phyloP scores from a whole-genome alignment of 768 basidiomycete species.

The Lentinula edodes region DNA sequence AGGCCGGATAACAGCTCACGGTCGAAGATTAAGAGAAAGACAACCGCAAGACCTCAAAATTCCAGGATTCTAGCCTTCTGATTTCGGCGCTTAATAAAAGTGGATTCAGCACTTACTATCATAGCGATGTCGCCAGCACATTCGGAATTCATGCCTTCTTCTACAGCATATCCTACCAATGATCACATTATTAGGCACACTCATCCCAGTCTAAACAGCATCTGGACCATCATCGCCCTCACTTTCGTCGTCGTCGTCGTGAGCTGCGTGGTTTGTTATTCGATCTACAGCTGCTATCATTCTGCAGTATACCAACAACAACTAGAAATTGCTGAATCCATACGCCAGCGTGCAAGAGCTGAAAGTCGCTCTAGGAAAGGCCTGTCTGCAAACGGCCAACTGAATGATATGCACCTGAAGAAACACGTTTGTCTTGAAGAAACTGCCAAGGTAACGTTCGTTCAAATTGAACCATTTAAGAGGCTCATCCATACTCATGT shows the following conservation, averaged over 20 bases:
- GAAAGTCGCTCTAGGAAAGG: neutral
- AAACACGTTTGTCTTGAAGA: neutral
- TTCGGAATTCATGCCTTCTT: neutral
- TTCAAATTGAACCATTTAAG: neutral
- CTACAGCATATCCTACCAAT: neutral
- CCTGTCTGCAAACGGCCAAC: neutral
- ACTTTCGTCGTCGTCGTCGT: neutral
- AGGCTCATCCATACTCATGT: too few species aligned
- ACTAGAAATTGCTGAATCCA: neutral
- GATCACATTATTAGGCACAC: neutral
- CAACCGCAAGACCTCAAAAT: too few species aligned
- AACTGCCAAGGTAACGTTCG: neutral
- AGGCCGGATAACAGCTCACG: too few species aligned
- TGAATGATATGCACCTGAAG: neutral
- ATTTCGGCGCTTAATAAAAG: too few species aligned
- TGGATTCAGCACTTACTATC: too few species aligned
- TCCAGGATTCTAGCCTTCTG: too few species aligned
- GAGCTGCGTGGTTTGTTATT: neutral
- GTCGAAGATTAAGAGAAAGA: too few species aligned
- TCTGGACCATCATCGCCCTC: conserved; percentile 1
- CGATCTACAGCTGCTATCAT: conserved; percentile 1
- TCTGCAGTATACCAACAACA: neutral
- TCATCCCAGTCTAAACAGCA: neutral
- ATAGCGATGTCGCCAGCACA: neutral
- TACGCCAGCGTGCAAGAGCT: neutral